Base-by-base conservation (phyloP, 108 stramenopile species). In the Skeletonema marinoi region DNA sequence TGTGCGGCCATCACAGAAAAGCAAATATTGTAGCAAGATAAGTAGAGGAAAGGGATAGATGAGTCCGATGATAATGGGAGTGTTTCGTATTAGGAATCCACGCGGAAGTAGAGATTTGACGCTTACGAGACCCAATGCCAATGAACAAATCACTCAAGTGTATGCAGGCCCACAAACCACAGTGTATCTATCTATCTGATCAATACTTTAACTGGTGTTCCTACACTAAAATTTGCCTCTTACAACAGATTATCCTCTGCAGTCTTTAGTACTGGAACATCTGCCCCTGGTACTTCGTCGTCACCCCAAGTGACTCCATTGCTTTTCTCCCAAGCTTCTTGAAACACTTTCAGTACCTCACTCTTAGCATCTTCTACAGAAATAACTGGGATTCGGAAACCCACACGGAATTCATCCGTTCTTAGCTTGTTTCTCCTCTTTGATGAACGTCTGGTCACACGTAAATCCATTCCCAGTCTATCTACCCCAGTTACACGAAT, bases 361-460 rank as follows among this genome's bases (percentile, higher is more conserved):
- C 94, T 95, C 75, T 99, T 98, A 39, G 98, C 98, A 82, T 98
- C 98, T 84, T 99, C 98, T 10, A 96, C 92, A 12, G 87, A 94
- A 80, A 92, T 91, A 65, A 95, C 95, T 6, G 94, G 88, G 54
- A 94, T 90, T 12, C 98, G 85, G 75, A 98, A 98, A 17, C 96
- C 98, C 48, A 99, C 87, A 65, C 98, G 88, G 74, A 93, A 99
- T 78, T 98, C 98, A 68, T 99, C 96, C 46, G 98, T 98, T 50
- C 87, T 54, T 9, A 92, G 72, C 60, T 96, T 96, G 82, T 89
- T 91, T 69, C 88, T 89, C 75, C 92, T 81, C 54, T 88, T 81
- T 58, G 88, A 82, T 68, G 82, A 74, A 74, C 90, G 83, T 9
- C 86, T 65, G 9, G 96, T 97, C 36, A 98, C 96, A 68, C 98